Evolutionary conservation across 352 stramenopile species (phyloP).

Genomic region (Phytophthora sojae): DNA sequence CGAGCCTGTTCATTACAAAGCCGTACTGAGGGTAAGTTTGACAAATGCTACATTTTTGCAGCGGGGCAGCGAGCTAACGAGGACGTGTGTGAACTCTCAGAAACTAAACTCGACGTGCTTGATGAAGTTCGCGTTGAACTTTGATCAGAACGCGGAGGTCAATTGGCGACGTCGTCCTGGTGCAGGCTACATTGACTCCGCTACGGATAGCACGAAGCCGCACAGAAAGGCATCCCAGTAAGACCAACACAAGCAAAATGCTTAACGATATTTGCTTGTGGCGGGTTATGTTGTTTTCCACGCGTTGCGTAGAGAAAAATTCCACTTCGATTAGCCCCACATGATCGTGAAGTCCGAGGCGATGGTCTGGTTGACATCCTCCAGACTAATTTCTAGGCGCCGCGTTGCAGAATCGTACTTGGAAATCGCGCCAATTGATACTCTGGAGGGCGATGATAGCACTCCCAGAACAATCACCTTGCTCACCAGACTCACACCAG

Average conservation of each 20-base stretch:
- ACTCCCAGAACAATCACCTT: conserved; percentile 8
- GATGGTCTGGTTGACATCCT: conserved; percentile 31
- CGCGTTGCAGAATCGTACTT: conserved; percentile 39
- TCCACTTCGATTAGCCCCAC: conserved; percentile 18
- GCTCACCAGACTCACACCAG: not conserved
- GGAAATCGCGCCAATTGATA: conserved; percentile 37
- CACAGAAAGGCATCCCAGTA: not conserved
- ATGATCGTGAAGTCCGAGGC: conserved; percentile 34
- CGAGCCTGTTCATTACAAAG: conserved; percentile 65
- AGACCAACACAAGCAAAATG: not conserved
- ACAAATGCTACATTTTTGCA: not conserved
- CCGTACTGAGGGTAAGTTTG: conserved; percentile 53
- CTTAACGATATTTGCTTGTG: not conserved
- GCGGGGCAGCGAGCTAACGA: not conserved
- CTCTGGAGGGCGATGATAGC: conserved; percentile 24
- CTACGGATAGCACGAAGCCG: not conserved
- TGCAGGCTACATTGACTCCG: conserved; percentile 8
- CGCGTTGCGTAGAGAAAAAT: too few relatives aligned
- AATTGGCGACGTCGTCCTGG: conserved; percentile 46
- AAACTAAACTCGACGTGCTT: conserved; percentile 73
- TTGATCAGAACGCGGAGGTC: conserved; percentile 64
- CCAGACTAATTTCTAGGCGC: conserved; percentile 38
- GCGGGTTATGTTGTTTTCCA: not conserved
- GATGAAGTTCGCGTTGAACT: conserved; percentile 86
- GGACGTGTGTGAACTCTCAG: conserved; percentile 29